A percentile compares a stretch with the other conserved stretches of the same genome.
phyloP scores from a whole-genome alignment of 495 filamentous ascomycete genomes.

The Aspergillus sclerotiicarbonarius region DNA sequence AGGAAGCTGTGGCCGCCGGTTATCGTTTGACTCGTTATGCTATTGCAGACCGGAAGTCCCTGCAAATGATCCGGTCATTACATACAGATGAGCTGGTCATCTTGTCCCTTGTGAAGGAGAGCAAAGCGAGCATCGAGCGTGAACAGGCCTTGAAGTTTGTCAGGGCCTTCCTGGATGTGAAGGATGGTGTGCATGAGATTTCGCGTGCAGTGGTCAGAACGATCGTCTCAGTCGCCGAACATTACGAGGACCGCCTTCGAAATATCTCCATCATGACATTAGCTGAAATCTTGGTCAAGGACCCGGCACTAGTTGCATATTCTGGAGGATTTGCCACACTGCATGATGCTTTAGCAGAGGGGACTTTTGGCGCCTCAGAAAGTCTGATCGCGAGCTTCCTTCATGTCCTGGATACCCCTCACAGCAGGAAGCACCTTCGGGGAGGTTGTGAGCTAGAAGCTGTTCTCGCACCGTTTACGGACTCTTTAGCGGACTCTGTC shows the following conservation, averaged over 20 bases:
- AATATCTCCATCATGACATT: slow-evolving; percentile 90
- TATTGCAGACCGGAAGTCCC: slow-evolving; percentile 84
- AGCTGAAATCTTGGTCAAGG: slow-evolving; percentile 83
- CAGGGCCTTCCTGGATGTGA: slow-evolving; percentile 91
- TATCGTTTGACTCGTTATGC: slow-evolving; percentile 93
- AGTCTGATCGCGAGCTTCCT: slow-evolving; percentile 80
- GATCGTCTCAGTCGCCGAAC: slow-evolving; percentile 86
- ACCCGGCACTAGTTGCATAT: slow-evolving; percentile 72
- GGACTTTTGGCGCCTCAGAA: slow-evolving; percentile 87
- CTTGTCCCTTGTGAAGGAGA: slow-evolving; percentile 87
- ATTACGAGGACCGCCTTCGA: slow-evolving; percentile 79
- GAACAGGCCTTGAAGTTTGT: slow-evolving; percentile 98
- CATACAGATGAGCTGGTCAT: slow-evolving; percentile 93
- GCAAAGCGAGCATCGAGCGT: slow-evolving; percentile 91
- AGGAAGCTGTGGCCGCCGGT: slow-evolving; percentile 91
- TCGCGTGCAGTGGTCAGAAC: slow-evolving; percentile 82
- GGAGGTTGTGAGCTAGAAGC: slow-evolving; percentile 79
- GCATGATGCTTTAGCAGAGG: slow-evolving; percentile 83
- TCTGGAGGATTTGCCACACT: slow-evolving; percentile 80
- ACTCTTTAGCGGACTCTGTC: slow-evolving; percentile 64
- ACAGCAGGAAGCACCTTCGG: slow-evolving; percentile 72
- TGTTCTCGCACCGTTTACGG: slow-evolving; percentile 85
- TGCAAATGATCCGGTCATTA: slow-evolving; percentile 80
- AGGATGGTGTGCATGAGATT: slow-evolving; percentile 85
- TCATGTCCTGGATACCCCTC: slow-evolving; percentile 82